Base-by-base conservation (phyloP, 805 yeast genomes). In the Teunomyces tritomae region DNA sequence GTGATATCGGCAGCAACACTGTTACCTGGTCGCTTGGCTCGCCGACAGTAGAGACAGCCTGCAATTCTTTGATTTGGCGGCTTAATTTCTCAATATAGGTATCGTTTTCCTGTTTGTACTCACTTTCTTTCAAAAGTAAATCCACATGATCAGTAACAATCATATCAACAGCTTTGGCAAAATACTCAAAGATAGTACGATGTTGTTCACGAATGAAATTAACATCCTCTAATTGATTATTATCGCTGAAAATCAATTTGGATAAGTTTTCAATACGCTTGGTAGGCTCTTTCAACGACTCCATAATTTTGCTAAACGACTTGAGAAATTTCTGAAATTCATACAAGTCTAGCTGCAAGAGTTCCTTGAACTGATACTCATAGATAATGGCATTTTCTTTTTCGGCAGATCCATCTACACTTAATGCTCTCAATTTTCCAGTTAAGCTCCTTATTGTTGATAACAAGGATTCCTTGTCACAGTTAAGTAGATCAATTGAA, bases 261-360 rank as follows among this genome's bases (percentile, higher is more conserved):
- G 71, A 63, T 42, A 77, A 54, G 46, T 70, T 67, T 6, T 72
- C 69, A 27, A 84, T 63, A 54, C 83, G 79, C 17, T 69, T 68
- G 17, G 74, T 70, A 6, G 89, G 85, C 46, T 82, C 87, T n/a
- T 68, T 67, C 13, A 83, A 72, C 0, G 89, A 83, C 49, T 85
- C 89, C 3, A 85, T 71, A 2, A 84, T 73, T 51, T 77, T 75
- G 34, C 77, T 74, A 48, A 83, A 75, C 1, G 79, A 70, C 14
- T 68, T 65, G 35, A 83, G 66, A n/a, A 82, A 58, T 50, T 72
- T 79, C 10, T 77, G 73, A 39, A 82, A 74, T 49, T 77, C 78
- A 4, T 69, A 63, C 2, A 79, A 59, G 47, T 79, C 81, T 8
- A 66, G 53, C 3, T 60, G 62, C 10, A 71, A 62, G 2, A 82